Conservation (phyloP, 1,284 basidiomycete species). For the Uromyces viciae-fabae region DNA sequence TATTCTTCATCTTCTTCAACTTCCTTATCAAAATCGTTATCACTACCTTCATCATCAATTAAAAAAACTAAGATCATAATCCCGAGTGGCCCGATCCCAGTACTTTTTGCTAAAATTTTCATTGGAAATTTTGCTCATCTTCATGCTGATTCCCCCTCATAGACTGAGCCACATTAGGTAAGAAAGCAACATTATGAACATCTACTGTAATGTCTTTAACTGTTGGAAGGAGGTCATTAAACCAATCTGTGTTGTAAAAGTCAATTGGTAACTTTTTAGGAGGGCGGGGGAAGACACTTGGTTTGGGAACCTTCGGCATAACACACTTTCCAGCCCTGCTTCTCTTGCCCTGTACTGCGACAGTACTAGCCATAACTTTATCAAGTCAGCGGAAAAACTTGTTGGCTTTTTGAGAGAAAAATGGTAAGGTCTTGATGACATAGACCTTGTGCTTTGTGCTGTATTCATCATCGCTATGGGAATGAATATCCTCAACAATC, state of each 20-base stretch:
- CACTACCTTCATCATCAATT: background rate
- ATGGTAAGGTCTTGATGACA: conserved; percentile 4
- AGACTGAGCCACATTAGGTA: background rate
- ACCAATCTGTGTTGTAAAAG: conserved; percentile 16
- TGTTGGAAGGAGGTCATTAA: background rate
- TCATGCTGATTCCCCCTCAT: background rate
- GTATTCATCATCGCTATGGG: conserved; percentile 22
- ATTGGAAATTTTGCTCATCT: background rate
- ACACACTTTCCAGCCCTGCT: background rate
- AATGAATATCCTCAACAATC: background rate
- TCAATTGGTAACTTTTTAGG: background rate
- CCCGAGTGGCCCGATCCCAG: background rate
- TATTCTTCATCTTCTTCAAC: too few species aligned
- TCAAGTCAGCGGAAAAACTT: background rate
- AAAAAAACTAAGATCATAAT: conserved; percentile 4
- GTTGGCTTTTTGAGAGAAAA: background rate
- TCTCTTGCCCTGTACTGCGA: background rate
- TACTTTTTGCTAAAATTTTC: conserved; percentile 1
- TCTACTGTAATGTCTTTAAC: background rate
- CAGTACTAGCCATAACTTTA: background rate
- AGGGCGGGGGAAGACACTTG: background rate
- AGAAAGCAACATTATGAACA: background rate
- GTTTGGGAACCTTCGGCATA: background rate
- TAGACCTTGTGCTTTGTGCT: background rate
- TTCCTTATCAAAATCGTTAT: background rate